Percentiles rank a stretch among this genome's conserved stretches.
These are phyloP conservation scores for Cystobasidium onofrii DNA, from an alignment of 768 basidiomycete genomes.

Conservation along the genomic window DNA sequence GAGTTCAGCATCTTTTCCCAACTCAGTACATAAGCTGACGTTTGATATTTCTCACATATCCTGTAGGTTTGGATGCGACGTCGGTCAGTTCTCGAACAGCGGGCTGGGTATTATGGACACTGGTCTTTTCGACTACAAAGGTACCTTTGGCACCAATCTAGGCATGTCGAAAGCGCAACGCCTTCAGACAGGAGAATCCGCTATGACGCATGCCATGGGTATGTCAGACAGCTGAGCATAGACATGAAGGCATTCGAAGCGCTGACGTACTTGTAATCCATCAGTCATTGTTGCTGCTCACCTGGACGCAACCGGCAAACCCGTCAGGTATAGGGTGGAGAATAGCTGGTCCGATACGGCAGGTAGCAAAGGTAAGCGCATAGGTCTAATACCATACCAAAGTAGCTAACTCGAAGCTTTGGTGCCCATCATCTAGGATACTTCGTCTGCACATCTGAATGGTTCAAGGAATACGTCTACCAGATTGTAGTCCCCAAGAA, in stretches of 20 bases:
- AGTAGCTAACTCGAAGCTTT: too few species aligned
- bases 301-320: constrained; percentile 63
- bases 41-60: too few species aligned
- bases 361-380: constrained; percentile 16
- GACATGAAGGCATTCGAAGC: too few species aligned
- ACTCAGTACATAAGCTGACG: too few species aligned
- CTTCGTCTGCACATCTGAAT: constrained; percentile 45
- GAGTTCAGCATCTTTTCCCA: constrained; percentile 38
- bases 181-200: constrained; percentile 68
- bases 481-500: constrained; percentile 59
- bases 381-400: too few species aligned
- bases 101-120: constrained; percentile 66
- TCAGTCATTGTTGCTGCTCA: constrained; percentile 81
- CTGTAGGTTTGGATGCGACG: constrained; percentile 79
- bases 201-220: constrained; percentile 79
- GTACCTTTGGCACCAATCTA: constrained; percentile 72
- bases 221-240: constrained; percentile 43
- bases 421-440: too few species aligned
- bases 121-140: constrained; percentile 47
- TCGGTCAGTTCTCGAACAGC: constrained; percentile 72
- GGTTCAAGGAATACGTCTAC: constrained; percentile 93
- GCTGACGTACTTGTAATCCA: constrained; percentile 53
- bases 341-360: constrained; percentile 76
- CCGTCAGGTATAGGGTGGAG: constrained; percentile 90
- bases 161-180: constrained; percentile 77